A percentile compares a stretch with the other conserved stretches of the same genome.
Conservation (phyloP, 164 flowering plant genomes). For the Euptelea pleiosperma region DNA sequence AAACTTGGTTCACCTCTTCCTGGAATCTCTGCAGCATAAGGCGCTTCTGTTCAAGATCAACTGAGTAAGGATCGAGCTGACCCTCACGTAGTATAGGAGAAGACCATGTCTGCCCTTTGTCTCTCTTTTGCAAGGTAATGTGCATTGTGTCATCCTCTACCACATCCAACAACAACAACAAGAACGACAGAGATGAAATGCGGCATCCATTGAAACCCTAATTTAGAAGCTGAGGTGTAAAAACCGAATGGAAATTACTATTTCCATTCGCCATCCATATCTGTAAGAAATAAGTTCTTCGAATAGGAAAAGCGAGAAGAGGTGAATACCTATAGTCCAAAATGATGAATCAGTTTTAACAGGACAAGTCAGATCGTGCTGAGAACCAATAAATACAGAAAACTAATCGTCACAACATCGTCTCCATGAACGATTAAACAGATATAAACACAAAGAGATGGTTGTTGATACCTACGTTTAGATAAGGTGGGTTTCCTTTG, state of each 20-base stretch:
- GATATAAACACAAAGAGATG: not conserved
- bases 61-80: slow-evolving; percentile 69
- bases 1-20: slow-evolving; percentile 56
- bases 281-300: slow-evolving; percentile 25
- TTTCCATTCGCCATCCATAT: slow-evolving; percentile 54
- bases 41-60: slow-evolving; percentile 87
- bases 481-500: slow-evolving; percentile 87
- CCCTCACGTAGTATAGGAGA: slow-evolving; percentile 87
- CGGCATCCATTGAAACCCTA: not conserved
- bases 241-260: too few species aligned
- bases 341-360: slow-evolving; percentile 88
- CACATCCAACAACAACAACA: slow-evolving; percentile 8
- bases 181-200: not conserved
- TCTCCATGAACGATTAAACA: not conserved
- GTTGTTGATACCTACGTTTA: slow-evolving; percentile 42
- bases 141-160: slow-evolving; percentile 91
- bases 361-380: slow-evolving; percentile 74
- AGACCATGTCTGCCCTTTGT: slow-evolving; percentile 89
- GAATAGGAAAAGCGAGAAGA: not conserved
- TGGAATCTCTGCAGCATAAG: slow-evolving; percentile 96
- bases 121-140: slow-evolving; percentile 83
- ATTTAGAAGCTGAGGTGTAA: too few species aligned
- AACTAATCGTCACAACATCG: slow-evolving; percentile 5
- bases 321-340: slow-evolving; percentile 77
- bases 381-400: slow-evolving; percentile 21